Evolutionary conservation across 176 grass and related monocot species (phyloP), one percentile per base, ranked within the genome.

Genomic region (Urochloa ruziziensis): DNA sequence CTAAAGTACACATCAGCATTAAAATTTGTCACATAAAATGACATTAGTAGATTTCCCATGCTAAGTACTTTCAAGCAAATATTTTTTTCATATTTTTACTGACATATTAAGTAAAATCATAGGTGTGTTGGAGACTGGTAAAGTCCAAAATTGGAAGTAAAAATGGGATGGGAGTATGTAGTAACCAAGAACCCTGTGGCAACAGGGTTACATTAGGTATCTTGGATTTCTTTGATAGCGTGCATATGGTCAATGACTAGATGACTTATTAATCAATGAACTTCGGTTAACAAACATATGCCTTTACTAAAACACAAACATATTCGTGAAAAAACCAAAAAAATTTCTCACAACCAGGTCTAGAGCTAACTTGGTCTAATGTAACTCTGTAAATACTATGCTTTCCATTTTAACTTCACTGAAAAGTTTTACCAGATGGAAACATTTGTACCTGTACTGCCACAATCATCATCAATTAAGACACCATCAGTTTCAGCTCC

Each of bases 391-490:
- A 14, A 39, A 33, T 33, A 53, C 16, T 32, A 79, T 82, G 62
- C 42, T 56, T 79, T 51, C 13, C 68, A 24, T 59, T 51, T 68
- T 43, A 70, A 61, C 70, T 80, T 44, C 58, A 74, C 7, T 24
- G 34, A 59, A 90, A 5, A 67, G 29, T 62, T 81, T 33, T 42
- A 32, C 23, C 25, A 62, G 59, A 88, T 79, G 23, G 61, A 42
- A 4, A 85, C 49, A 46, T 76, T 46, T 67, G 52, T 85, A 89
- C 88, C 82, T 83, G 79, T 52, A 62, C 29, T 78, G 64, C 16
- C 77, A 84, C 52, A 80, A 78, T 99, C 87, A 73, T 94, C 93
- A 33, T 89, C 91, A 83, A 94, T 75, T 75, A 92, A 75, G 44
- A 92, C 69, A 61, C 64, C 80, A 77, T 94, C 91, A 87, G 85